Base-by-base conservation (phyloP, 805 yeast genomes). In the Metschnikowia vanudenii region DNA sequence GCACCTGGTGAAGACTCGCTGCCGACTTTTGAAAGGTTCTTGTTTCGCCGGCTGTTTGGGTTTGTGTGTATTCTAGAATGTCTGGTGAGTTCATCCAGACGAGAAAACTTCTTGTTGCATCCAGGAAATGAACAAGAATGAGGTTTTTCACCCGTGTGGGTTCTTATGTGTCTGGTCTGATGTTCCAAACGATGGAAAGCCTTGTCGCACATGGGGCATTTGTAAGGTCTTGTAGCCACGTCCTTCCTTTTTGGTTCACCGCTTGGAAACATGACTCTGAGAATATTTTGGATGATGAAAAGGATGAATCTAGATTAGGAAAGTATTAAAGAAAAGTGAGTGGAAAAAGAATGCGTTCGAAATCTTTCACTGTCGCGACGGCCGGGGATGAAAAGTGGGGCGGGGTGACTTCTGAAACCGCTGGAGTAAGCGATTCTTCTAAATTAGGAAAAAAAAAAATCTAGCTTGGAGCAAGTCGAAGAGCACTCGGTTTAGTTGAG, bases 121-220 rank as follows among this genome's bases (percentile, higher is more conserved):
- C 86, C 86, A 0, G 85, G 85, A 54, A 75, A 85, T 22, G 81
- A 76, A 64, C 91, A 85, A n/a, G 76, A 77, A 62, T 85, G 90
- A 3, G 92, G 92, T 60, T 82, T 84, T 58, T 85, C 91, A 20
- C 92, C 92, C 0, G 92, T 85, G 58, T 85, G 92, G 11, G 90
- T 85, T 58, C 91, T 70, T 48, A 85, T 82, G 57, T 85, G 92
- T 57, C 92, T 74, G 8, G 90, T 84, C 59, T 84, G 89, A 63
- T 85, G 92, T 58, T 85, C 92, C 36, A 85, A 63, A 47, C 92
- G 71, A 59, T 84, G 88, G 60, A 85, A 85, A 0, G 88, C 88
- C 63, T 85, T 81, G 33, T 79, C 79, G 61, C 92, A 85, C 59
- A 83, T 73, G 3, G 89, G 84, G 60, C 92, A 85, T 51, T 82